These are phyloP conservation scores for Phialophora verrucosa DNA, from an alignment of 2,329 filamentous ascomycete species.

Conservation along the genomic window DNA sequence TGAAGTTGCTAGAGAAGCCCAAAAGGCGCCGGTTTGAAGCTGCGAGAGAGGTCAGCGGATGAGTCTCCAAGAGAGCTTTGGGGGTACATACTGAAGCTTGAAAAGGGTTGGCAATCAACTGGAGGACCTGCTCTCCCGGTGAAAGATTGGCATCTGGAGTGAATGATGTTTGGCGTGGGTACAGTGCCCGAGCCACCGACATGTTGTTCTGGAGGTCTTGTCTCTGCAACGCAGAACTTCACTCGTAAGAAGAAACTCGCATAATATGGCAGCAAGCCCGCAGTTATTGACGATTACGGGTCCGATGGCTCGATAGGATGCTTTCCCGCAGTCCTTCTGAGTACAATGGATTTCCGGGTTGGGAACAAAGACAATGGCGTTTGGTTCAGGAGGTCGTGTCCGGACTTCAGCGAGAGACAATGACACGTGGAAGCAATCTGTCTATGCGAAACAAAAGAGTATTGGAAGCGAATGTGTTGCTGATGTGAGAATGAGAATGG, in stretches of 20 bases:
- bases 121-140: constrained; percentile 47
- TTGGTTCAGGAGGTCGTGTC: not conserved
- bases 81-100: constrained; percentile 48
- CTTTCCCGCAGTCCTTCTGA: not conserved
- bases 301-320: not conserved
- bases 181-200: constrained; percentile 23
- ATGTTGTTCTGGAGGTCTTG: constrained; percentile 23
- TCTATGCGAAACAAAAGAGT: not conserved
- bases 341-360: constrained; percentile 15
- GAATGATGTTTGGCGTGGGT: constrained; percentile 27
- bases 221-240: constrained; percentile 19
- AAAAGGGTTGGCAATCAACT: constrained; percentile 54
- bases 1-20: constrained; percentile 80
- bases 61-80: not conserved
- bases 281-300: not conserved
- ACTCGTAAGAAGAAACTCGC: not conserved
- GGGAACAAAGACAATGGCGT: constrained; percentile 17
- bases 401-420: constrained; percentile 20
- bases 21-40: constrained; percentile 68
- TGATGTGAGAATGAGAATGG: constrained; percentile 10
- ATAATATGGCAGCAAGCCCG: constrained; percentile 2
- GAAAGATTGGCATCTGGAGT: constrained; percentile 28
- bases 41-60: constrained; percentile 42
- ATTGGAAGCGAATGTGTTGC: not conserved
- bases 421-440: constrained; percentile 1